Conservation (phyloP, 495 filamentous ascomycete genomes). For the Hypoxylon rickii region DNA sequence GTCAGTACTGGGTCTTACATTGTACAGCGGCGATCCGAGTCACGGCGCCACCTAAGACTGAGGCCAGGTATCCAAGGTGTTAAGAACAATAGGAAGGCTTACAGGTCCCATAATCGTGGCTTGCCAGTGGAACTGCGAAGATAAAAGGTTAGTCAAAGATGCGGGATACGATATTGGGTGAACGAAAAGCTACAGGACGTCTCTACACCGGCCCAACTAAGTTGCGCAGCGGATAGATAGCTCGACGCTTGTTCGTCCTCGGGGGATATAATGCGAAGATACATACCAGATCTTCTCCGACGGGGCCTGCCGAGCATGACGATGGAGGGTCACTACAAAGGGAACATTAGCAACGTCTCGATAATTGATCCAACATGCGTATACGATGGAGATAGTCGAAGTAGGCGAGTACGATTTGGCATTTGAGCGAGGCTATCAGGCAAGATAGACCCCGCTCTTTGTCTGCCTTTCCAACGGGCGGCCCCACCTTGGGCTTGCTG, state of each 20-base stretch:
- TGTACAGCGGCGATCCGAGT: background rate
- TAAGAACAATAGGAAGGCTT: constrained; percentile 52
- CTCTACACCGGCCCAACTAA: constrained; percentile 8
- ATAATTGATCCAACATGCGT: background rate
- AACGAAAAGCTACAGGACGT: background rate
- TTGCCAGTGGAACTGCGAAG: constrained; percentile 95
- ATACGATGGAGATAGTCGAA: background rate
- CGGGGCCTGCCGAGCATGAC: constrained; percentile 95
- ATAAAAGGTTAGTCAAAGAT: constrained; percentile 31
- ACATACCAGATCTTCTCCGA: constrained; percentile 96
- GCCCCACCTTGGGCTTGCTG: constrained; percentile 43
- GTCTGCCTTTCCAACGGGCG: constrained; percentile 12
- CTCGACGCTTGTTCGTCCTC: constrained; percentile 23
- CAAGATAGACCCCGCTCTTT: constrained; percentile 37
- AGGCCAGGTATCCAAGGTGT: background rate
- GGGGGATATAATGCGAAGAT: constrained; percentile 22
- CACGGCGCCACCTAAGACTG: background rate
- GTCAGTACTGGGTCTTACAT: constrained; percentile 36
- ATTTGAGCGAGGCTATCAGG: constrained; percentile 16
- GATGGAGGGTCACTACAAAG: constrained; percentile 87
- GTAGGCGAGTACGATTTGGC: background rate
- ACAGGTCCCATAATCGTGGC: constrained; percentile 99
- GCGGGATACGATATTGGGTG: background rate
- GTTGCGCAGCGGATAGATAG: constrained; percentile 8
- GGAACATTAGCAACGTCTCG: constrained; percentile 46